phyloP scores from a whole-genome alignment of 164 flowering plant genomes.

The Vitis labrusca region DNA sequence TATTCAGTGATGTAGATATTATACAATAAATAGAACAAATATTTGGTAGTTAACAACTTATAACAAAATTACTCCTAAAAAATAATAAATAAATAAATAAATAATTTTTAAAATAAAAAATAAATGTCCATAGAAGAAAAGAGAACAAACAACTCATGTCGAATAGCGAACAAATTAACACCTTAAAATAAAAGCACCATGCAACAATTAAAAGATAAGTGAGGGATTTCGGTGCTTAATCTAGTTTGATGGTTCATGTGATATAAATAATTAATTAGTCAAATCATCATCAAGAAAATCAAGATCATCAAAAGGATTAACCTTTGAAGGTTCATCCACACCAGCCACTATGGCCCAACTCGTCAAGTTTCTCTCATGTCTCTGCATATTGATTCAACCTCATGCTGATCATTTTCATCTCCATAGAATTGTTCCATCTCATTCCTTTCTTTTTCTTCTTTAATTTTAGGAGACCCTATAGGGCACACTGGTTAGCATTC shows the following conservation, averaged over 20 bases:
- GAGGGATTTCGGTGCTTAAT: too few relatives aligned
- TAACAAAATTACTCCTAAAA: background rate
- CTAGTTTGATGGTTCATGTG: too few relatives aligned
- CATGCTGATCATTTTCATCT: slow-evolving; percentile 35
- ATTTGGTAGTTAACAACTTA: background rate
- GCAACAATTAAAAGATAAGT: too few relatives aligned
- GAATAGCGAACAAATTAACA: too few relatives aligned
- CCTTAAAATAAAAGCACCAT: too few relatives aligned
- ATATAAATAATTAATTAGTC: slow-evolving; percentile 33
- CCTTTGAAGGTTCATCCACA: slow-evolving; percentile 32
- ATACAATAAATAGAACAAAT: background rate
- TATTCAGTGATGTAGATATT: background rate
- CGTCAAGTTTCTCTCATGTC: slow-evolving; percentile 18
- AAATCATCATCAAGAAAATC: slow-evolving; percentile 63
- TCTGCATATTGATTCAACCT: slow-evolving; percentile 26
- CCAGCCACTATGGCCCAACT: slow-evolving; percentile 16
- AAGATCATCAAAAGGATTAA: slow-evolving; percentile 41
- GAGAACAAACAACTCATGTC: too few relatives aligned
- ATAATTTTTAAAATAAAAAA: too few relatives aligned
- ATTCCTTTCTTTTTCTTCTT: background rate
- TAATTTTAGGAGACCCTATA: too few relatives aligned
- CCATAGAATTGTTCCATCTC: slow-evolving; percentile 49
- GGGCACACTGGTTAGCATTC: too few relatives aligned
- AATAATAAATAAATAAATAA: background rate
- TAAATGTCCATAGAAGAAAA: too few relatives aligned